Conservation (phyloP, 2,329 filamentous ascomycete genomes). For the Monilinia fructicola region DNA sequence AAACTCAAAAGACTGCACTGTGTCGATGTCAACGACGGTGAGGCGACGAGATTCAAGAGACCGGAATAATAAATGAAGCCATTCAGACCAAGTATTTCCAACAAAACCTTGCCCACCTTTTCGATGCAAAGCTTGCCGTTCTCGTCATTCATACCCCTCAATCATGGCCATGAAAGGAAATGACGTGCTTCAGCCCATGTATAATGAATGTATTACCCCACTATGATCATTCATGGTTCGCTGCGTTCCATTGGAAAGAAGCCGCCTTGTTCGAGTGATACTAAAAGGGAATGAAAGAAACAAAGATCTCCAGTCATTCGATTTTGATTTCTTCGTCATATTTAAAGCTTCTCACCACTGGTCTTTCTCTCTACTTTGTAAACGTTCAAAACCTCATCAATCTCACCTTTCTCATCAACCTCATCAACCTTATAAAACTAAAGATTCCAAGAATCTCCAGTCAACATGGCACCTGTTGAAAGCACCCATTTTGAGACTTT, state of each 20-base stretch:
- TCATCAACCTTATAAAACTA: background rate
- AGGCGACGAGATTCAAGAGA: too few species aligned
- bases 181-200: conserved; percentile 12
- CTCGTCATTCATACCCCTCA: background rate
- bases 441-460: background rate
- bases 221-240: background rate
- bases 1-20: too few species aligned
- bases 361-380: background rate
- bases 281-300: background rate
- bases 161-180: background rate
- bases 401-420: background rate
- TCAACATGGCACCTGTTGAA: conserved; percentile 26
- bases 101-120: background rate
- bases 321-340: background rate
- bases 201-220: conserved; percentile 5
- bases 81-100: background rate
- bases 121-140: background rate
- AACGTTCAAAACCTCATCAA: too few species aligned
- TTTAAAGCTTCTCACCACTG: background rate
- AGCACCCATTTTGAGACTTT: conserved; percentile 76
- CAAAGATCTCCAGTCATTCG: background rate
- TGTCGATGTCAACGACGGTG: too few species aligned
- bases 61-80: background rate
- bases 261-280: background rate
- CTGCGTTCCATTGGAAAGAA: background rate